These are phyloP conservation scores for Pseudodiploospora longispora DNA, from an alignment of 2,329 filamentous ascomycete species.

Conservation along the genomic window DNA sequence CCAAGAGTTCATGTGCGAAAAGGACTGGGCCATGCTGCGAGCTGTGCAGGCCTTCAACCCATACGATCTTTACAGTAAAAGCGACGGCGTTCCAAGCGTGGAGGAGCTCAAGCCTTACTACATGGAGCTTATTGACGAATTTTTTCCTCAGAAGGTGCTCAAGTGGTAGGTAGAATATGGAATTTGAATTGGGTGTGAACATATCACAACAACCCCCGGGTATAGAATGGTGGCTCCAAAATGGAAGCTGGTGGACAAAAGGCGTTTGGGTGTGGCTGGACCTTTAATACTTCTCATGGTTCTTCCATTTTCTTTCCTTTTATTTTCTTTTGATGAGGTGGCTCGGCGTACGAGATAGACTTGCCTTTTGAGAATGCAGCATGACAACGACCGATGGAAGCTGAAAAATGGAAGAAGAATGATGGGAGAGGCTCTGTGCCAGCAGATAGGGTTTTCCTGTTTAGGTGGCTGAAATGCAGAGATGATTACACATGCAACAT, in stretches of 20 bases:
- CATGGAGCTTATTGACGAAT: conserved; percentile 35
- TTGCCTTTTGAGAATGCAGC: too few species aligned
- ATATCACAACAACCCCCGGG: neutral
- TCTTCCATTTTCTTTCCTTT: too few species aligned
- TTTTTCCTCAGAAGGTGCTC: conserved; percentile 30
- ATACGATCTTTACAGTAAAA: conserved; percentile 89
- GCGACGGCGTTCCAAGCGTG: conserved; percentile 66
- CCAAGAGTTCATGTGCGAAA: conserved; percentile 71
- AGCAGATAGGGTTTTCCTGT: too few species aligned
- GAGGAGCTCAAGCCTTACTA: conserved; percentile 62
- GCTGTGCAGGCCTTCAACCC: conserved; percentile 84
- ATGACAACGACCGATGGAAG: too few species aligned
- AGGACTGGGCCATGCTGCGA: conserved; percentile 70
- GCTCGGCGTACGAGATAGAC: too few species aligned
- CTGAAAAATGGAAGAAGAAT: too few species aligned
- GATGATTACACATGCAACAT: too few species aligned
- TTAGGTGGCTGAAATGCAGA: too few species aligned
- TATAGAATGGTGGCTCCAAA: neutral
- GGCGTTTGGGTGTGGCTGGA: neutral
- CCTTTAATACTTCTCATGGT: conserved; percentile 9
- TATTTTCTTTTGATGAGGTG: too few species aligned
- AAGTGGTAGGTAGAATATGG: conserved; percentile 25
- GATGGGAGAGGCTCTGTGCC: too few species aligned
- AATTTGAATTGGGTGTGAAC: too few species aligned
- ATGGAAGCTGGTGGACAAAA: too few species aligned